These are phyloP conservation scores for Davidsoniella virescens DNA, from an alignment of 2,329 filamentous ascomycete species.

Conservation along the genomic window DNA sequence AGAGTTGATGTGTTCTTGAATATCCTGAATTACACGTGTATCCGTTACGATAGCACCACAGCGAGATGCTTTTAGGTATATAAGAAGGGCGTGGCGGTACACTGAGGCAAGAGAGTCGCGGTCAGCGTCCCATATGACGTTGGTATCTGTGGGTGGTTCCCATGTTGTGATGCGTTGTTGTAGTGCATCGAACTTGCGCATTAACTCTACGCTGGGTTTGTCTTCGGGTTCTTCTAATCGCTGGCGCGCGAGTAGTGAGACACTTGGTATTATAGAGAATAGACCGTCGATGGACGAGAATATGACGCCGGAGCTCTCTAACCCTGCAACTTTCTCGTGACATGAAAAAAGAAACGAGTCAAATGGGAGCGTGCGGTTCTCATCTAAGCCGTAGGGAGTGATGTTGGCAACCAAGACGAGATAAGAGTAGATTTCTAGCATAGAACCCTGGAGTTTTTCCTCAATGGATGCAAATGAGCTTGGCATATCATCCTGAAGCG, in stretches of 20 bases:
- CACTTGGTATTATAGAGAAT: constrained; percentile 9
- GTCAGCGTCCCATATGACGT: constrained; percentile 10
- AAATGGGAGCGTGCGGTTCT: constrained; percentile 11
- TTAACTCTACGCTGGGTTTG: not conserved
- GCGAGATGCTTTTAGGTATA: constrained; percentile 10
- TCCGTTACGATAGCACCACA: constrained; percentile 9
- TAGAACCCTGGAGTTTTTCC: constrained; percentile 11
- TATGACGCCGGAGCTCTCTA: constrained; percentile 10
- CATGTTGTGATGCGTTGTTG: constrained; percentile 10
- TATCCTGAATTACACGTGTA: constrained; percentile 9
- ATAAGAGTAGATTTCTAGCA: constrained; percentile 13
- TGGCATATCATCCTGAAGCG: constrained; percentile 12
- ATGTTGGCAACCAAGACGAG: constrained; percentile 12
- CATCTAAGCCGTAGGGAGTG: constrained; percentile 11
- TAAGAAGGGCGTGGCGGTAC: constrained; percentile 8
- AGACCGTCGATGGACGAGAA: constrained; percentile 12
- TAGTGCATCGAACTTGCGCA: constrained; percentile 7
- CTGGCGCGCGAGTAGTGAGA: constrained; percentile 7
- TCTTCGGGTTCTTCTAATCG: constrained; percentile 11
- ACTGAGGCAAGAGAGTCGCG: constrained; percentile 12
- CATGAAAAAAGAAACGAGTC: constrained; percentile 11
- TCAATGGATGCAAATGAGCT: constrained; percentile 10
- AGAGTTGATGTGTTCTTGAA: constrained; percentile 12
- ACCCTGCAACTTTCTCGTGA: constrained; percentile 7
- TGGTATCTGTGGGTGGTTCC: constrained; percentile 6